A percentile compares a stretch with the other conserved stretches of the same genome.
Evolutionary conservation across 768 basidiomycete species (phyloP).

Genomic region (Termitomyces sp.): DNA sequence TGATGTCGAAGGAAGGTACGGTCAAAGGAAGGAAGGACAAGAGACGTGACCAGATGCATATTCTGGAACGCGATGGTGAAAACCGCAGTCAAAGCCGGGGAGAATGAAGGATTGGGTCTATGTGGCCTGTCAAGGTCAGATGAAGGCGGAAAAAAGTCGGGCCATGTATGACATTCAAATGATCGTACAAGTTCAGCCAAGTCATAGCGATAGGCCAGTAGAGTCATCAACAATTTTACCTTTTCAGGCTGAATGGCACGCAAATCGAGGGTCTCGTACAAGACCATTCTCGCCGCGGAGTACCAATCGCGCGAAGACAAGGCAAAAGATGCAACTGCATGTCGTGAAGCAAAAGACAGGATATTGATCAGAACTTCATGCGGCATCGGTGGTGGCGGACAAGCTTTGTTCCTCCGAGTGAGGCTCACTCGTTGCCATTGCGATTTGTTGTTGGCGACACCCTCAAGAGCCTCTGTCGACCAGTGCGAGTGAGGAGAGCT

Average conservation of each 20-base stretch:
- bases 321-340: conserved; percentile 22
- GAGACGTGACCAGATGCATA: conserved; percentile 36
- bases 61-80: conserved; percentile 39
- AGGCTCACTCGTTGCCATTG: conserved; percentile 1
- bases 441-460: conserved; percentile 6
- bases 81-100: conserved; percentile 28
- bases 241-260: conserved; percentile 21
- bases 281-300: conserved; percentile 22
- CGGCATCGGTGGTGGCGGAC: conserved; percentile 20
- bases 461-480: conserved; percentile 17
- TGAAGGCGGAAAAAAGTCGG: conserved; percentile 26
- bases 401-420: not conserved
- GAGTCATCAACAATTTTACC: conserved; percentile 27
- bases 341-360: conserved; percentile 28
- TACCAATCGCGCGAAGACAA: conserved; percentile 27
- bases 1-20: conserved; percentile 34
- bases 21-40: conserved; percentile 39
- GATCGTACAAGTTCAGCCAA: conserved; percentile 33
- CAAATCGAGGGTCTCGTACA: conserved; percentile 31
- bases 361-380: conserved; percentile 26
- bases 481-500: conserved; percentile 34
- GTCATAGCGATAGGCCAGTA: conserved; percentile 32
- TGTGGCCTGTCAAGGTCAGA: not conserved
- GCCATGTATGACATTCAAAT: conserved; percentile 38
- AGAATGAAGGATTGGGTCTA: conserved; percentile 8